A percentile compares a stretch with the other conserved stretches of the same genome.
Evolutionary conservation across 2,329 filamentous ascomycete genomes (phyloP).

Genomic region (Phoma sp.): DNA sequence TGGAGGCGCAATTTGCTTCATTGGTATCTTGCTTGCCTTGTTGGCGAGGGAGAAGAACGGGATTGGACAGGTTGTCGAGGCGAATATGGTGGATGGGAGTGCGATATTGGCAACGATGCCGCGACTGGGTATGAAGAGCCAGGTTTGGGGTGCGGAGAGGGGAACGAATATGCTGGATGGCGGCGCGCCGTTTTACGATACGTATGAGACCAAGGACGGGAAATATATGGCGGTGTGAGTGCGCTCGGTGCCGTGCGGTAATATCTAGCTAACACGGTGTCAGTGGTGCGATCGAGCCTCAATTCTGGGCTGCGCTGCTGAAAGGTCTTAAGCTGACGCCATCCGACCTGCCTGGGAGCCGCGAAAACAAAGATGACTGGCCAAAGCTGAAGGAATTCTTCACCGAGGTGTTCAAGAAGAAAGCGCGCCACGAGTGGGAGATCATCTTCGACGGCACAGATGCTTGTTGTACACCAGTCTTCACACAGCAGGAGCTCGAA

Average conservation of each 20-base stretch:
- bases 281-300: constrained; percentile 82
- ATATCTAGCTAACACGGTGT: constrained; percentile 5
- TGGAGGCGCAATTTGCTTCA: constrained; percentile 81
- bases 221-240: constrained; percentile 76
- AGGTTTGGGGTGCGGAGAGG: constrained; percentile 68
- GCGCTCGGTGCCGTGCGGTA: not conserved
- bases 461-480: constrained; percentile 89
- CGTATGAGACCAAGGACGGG: constrained; percentile 83
- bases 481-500: constrained; percentile 77
- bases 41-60: constrained; percentile 70
- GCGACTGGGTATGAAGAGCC: constrained; percentile 69
- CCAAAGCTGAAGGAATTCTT: constrained; percentile 69
- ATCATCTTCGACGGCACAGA: constrained; percentile 85
- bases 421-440: constrained; percentile 83
- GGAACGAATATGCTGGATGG: constrained; percentile 84
- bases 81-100: constrained; percentile 94
- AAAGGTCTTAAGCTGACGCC: constrained; percentile 68
- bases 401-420: constrained; percentile 69
- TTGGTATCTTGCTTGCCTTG: constrained; percentile 83
- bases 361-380: constrained; percentile 72
- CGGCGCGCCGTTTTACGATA: constrained; percentile 87
- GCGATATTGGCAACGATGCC: constrained; percentile 82
- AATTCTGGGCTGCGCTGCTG: constrained; percentile 77
- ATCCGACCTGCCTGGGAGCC: constrained; percentile 54
- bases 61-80: constrained; percentile 85